Percentiles rank a stretch among this genome's conserved stretches.
These are phyloP conservation scores for Puccinia coronata DNA, from an alignment of 1,284 basidiomycete species.

Conservation along the genomic window DNA sequence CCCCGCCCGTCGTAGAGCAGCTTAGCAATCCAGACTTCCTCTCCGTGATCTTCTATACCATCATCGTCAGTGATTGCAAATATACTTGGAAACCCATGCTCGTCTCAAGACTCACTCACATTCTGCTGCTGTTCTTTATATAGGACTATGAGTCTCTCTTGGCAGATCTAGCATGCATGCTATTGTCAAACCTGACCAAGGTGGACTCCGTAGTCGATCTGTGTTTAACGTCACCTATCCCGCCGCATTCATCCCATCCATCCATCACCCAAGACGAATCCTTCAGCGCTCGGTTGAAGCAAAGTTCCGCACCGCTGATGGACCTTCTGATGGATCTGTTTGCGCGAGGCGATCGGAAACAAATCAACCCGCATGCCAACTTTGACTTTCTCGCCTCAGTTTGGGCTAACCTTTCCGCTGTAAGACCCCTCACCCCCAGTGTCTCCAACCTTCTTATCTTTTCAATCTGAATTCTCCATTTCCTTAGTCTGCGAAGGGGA, in stretches of 20 bases:
- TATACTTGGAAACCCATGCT: not conserved
- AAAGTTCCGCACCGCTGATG: constrained; percentile 28
- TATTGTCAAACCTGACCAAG: constrained; percentile 89
- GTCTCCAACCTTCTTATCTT: not conserved
- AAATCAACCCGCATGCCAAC: constrained; percentile 58
- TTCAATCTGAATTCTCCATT: not conserved
- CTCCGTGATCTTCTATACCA: constrained; percentile 83
- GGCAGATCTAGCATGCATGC: constrained; percentile 92
- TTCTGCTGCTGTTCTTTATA: too few species aligned
- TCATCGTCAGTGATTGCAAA: constrained; percentile 68
- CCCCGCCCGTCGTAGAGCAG: constrained; percentile 69
- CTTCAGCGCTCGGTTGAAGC: constrained; percentile 24
- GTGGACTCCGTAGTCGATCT: constrained; percentile 68
- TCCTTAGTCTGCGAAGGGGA: constrained; percentile 67
- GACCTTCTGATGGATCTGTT: constrained; percentile 71
- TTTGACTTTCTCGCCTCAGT: constrained; percentile 86
- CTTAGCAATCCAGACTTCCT: constrained; percentile 77
- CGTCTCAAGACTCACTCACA: not conserved
- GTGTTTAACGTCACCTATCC: constrained; percentile 70
- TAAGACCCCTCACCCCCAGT: constrained; percentile 60
- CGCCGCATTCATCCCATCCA: constrained; percentile 64
- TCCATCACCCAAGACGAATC: constrained; percentile 11
- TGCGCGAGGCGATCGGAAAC: constrained; percentile 66
- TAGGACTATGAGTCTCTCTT: constrained; percentile 85
- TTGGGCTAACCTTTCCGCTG: constrained; percentile 82